Conservation (phyloP, 345 rosid genomes). For the Hibiscus mutabilis region DNA sequence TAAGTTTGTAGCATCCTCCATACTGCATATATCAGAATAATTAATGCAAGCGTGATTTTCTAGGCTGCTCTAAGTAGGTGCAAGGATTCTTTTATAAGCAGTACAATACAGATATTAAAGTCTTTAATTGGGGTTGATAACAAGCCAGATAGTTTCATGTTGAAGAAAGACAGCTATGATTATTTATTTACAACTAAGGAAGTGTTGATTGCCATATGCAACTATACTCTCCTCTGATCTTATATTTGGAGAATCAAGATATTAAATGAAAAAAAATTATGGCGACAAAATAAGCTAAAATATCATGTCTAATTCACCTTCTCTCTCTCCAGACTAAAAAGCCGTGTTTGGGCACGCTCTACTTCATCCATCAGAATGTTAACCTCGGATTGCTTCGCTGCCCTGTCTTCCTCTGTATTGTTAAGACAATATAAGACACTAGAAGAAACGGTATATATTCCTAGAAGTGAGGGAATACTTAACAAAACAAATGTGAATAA, state of each 20-base stretch:
- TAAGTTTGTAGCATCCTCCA: neutral
- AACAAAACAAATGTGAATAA: neutral
- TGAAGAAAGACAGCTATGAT: neutral
- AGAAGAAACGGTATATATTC: neutral
- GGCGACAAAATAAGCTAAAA: neutral
- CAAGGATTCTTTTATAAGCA: neutral
- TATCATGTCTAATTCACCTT: slow-evolving; percentile 39
- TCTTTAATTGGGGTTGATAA: neutral
- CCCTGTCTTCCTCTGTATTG: slow-evolving; percentile 79
- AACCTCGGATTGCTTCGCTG: slow-evolving; percentile 90
- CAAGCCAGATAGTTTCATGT: neutral
- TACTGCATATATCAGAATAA: neutral
- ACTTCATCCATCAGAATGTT: slow-evolving; percentile 97
- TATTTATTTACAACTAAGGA: neutral
- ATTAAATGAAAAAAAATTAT: neutral
- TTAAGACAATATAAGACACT: slow-evolving; percentile 13
- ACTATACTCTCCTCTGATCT: neutral
- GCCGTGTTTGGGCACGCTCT: slow-evolving; percentile 94
- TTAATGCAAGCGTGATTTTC: neutral
- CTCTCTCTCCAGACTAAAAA: slow-evolving; percentile 90
- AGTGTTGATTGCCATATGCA: neutral
- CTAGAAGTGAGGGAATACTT: neutral
- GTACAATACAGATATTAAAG: neutral
- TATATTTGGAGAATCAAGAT: neutral
- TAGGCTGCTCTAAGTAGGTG: neutral